phyloP scores from a whole-genome alignment of 306 rosid species.

The Echinosophora koreensis region DNA sequence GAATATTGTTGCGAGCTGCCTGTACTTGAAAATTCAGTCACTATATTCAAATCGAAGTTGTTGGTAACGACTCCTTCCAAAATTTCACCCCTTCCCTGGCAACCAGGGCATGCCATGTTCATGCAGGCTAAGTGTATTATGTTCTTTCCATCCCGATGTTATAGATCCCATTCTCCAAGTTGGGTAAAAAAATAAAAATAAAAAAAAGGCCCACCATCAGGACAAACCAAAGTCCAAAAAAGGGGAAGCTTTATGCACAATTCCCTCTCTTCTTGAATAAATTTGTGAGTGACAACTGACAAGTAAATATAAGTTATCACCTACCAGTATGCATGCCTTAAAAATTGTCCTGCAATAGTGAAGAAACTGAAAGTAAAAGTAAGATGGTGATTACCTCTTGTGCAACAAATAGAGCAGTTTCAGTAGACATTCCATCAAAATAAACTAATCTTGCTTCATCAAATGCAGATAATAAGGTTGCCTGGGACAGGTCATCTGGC shows the following conservation, averaged over 20 bases:
- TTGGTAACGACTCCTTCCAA: slow-evolving; percentile 8
- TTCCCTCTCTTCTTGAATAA: slow-evolving; percentile 31
- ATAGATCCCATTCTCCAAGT: slow-evolving; percentile 21
- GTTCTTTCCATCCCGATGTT: slow-evolving; percentile 2
- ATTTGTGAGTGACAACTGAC: not conserved
- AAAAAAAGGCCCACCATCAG: slow-evolving; percentile 1
- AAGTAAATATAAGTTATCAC: slow-evolving; percentile 29
- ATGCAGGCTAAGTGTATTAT: slow-evolving; percentile 20
- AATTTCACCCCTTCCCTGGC: slow-evolving; percentile 24
- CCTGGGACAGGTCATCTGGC: slow-evolving; percentile 70
- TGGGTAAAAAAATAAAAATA: slow-evolving; percentile 4
- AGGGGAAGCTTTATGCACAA: not conserved
- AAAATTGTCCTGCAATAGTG: not conserved
- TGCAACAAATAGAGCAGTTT: slow-evolving; percentile 82
- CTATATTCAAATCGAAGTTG: slow-evolving; percentile 37
- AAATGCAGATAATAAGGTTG: slow-evolving; percentile 69
- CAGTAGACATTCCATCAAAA: slow-evolving; percentile 69
- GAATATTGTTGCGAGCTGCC: slow-evolving; percentile 74
- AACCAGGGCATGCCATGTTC: slow-evolving; percentile 12
- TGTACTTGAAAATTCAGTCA: slow-evolving; percentile 54
- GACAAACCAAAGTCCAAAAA: slow-evolving; percentile 36
- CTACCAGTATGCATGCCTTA: slow-evolving; percentile 37
- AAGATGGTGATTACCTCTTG: slow-evolving; percentile 70
- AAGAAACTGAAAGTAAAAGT: slow-evolving; percentile 38
- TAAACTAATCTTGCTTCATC: slow-evolving; percentile 81